Evolutionary conservation across 805 yeast genomes (phyloP).

Genomic region (Lipomyces spencermartinsiae): DNA sequence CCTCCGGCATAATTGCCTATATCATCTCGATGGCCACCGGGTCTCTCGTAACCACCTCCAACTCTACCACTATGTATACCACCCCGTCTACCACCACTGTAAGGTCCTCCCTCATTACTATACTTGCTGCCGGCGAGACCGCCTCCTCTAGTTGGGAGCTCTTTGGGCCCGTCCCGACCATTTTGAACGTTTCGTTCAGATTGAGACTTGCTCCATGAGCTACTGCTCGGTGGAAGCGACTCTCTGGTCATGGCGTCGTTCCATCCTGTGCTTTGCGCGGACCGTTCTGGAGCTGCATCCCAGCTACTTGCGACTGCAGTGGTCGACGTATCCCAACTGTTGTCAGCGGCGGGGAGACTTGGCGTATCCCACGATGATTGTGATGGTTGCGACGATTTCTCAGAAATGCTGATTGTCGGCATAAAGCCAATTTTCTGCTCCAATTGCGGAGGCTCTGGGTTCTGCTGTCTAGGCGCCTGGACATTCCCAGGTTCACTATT

Average conservation of each 20-base stretch:
- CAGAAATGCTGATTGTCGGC: not conserved
- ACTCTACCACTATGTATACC: not conserved
- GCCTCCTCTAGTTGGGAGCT: not conserved
- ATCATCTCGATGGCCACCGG: not conserved
- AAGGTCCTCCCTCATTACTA: not conserved
- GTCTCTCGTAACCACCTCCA: not conserved
- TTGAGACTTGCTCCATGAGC: not conserved
- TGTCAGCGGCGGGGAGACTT: not conserved
- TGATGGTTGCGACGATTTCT: not conserved
- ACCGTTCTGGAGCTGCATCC: not conserved
- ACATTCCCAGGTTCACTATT: not conserved
- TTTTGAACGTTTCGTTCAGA: not conserved
- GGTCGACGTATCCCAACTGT: constrained; percentile 5
- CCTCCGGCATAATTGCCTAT: not conserved
- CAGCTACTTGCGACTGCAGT: not conserved
- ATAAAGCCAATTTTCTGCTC: not conserved
- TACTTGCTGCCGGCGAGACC: constrained; percentile 4
- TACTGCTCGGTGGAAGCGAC: not conserved
- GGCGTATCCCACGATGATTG: not conserved
- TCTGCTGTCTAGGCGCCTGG: not conserved
- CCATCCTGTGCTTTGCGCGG: not conserved
- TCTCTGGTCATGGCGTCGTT: not conserved
- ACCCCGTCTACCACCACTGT: not conserved
- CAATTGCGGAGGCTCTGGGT: not conserved
- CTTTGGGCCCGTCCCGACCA: not conserved